These are phyloP conservation scores for Apiotrichum veenhuisii DNA, from an alignment of 1,284 basidiomycete species.

Conservation along the genomic window DNA sequence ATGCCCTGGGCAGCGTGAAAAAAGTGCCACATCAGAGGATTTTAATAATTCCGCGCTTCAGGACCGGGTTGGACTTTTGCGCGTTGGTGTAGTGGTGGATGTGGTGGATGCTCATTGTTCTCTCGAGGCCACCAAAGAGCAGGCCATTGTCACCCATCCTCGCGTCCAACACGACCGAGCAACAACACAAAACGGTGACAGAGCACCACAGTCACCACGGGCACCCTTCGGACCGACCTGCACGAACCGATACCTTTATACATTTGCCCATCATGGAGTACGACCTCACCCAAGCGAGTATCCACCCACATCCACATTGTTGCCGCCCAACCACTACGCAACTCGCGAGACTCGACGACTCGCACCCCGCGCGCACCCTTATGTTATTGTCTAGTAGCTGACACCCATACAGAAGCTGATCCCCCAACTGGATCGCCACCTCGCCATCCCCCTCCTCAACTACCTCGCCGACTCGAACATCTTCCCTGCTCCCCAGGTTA, in stretches of 20 bases:
- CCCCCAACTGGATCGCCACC: constrained; percentile 88
- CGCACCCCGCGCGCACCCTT: not conserved
- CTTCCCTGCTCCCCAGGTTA: constrained; percentile 44
- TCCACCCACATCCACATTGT: not conserved
- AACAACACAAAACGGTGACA: constrained; percentile 5
- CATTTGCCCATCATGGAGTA: constrained; percentile 61
- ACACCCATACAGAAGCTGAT: constrained; percentile 68
- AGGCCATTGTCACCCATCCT: constrained; percentile 8
- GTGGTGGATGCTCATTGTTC: not conserved
- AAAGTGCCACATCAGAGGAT: constrained; percentile 1
- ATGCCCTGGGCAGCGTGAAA: not conserved
- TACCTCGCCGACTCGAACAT: constrained; percentile 62
- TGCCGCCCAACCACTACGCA: not conserved
- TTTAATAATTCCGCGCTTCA: not conserved
- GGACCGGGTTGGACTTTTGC: not conserved
- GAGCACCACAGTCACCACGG: not conserved
- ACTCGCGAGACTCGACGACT: not conserved
- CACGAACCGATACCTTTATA: not conserved
- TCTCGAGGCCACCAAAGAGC: constrained; percentile 4
- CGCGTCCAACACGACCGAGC: constrained; percentile 16
- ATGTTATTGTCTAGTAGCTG: not conserved
- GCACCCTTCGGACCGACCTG: not conserved
- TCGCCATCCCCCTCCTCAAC: constrained; percentile 84
- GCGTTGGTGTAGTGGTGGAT: not conserved
- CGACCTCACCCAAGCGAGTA: constrained; percentile 64